phyloP scores from a whole-genome alignment of 257 asterid genomes.

The Gardenia jasminoides region DNA sequence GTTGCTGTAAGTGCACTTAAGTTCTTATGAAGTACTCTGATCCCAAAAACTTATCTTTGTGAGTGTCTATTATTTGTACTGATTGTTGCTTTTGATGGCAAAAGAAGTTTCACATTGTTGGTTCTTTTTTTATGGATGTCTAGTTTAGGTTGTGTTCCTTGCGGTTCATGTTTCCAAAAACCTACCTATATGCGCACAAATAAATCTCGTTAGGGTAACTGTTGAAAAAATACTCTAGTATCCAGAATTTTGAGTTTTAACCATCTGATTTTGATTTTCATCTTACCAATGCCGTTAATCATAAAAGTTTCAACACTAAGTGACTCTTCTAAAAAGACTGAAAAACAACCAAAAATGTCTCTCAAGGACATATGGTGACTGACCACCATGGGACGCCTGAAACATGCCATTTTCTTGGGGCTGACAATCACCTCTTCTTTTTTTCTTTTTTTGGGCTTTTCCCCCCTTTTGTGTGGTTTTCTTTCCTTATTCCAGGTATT shows the following conservation, averaged over 20 bases:
- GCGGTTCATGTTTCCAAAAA: neutral
- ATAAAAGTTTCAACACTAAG: neutral
- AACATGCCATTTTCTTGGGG: neutral
- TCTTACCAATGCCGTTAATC: neutral
- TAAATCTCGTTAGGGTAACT: neutral
- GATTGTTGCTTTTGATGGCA: neutral
- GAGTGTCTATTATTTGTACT: neutral
- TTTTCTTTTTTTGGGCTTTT: neutral
- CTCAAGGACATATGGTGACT: neutral
- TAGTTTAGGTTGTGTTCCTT: neutral
- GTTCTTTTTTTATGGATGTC: neutral
- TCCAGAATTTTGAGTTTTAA: neutral
- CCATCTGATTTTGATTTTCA: neutral
- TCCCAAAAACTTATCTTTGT: neutral
- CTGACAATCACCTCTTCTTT: neutral
- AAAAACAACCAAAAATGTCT: neutral
- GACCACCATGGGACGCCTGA: neutral
- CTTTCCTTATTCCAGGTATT: neutral
- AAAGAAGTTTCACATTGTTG: neutral
- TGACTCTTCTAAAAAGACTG: neutral
- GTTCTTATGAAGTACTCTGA: conserved; percentile 3
- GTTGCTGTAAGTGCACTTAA: conserved; percentile 61
- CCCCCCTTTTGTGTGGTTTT: neutral
- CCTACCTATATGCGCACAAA: neutral
- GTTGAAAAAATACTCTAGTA: neutral